Base-by-base conservation (phyloP, 192 early-diverging fungal genomes). In the Allomyces macrogynus region DNA sequence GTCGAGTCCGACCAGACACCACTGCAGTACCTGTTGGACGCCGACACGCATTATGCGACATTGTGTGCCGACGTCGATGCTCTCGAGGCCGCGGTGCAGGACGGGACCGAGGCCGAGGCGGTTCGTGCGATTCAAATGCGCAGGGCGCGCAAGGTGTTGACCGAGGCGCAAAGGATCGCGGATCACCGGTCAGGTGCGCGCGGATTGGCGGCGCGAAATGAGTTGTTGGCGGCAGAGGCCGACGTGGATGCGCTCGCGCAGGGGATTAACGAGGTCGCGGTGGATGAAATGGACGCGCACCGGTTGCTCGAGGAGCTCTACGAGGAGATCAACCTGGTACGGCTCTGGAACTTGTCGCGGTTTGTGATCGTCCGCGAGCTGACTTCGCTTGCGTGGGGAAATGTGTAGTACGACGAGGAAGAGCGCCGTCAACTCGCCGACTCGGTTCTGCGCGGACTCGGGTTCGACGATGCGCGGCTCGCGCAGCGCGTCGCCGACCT, bases 221-320 rank as follows among this genome's bases (percentile, higher is more conserved):
- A 57, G 3, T 57, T 57, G 49, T 20, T 57, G 12, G 49, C 49
- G 49, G 49, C 49, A 16, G 49, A 57, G 5, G 16, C 16, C 1
- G 49, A 14, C 16, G 12, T 57, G 16, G 49, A 57, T 14, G 49
- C 12, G 49, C 5, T 57, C 12, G 49, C 12, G 49, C 12, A 57
- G 12, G 49, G 49, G 16, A 10, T 57, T 1, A 16, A 57, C 49
- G 49, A 57, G 49, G 49, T n/a, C 12, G 78, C 77, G 68, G 78
- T 87, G 66, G 83, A 87, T 68, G 87, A 78, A 67, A 80, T 80
- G 65, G 82, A 88, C 62, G 81, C 84, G 61, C 85, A 89, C 65
- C 75, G 81, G 64, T 77, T 81, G 61, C 76, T 88, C 26, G 67
- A 83, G 26, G 86, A 87, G 66, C 88, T 86, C 70, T 74, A 84